Evolutionary conservation across 768 basidiomycete genomes (phyloP), one percentile per base, ranked within the genome.

Genomic region (Suillus paluster): DNA sequence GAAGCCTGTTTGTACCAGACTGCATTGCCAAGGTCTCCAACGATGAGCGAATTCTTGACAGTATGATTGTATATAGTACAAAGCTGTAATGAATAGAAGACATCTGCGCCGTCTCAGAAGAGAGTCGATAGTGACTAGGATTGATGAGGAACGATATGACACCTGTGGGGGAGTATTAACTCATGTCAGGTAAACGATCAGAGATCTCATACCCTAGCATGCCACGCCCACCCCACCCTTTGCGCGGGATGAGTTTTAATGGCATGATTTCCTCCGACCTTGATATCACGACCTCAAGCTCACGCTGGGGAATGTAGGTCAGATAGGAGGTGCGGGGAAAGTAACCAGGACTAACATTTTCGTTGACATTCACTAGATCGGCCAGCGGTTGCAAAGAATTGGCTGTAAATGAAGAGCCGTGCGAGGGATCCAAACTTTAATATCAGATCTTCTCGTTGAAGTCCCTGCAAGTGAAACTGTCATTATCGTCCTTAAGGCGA

Each of bases 171-270:
- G 23, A 33, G 27, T 50, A 30, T 61, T 66, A 62, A 53, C 38
- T 27, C 36, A 41, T 62, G 21, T n/a, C 36, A 11, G 11, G 25
- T 9, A 11, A 59, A 53, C 41, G 42, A 50, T 15, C 52, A 3
- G 9, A 46, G 23, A 46, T 49, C n/a, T 48, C 86, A 68, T 64
- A 93, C 90, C 95, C 95, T 46, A 97, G 78, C 72, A 90, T 80
- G 10, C 95, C 95, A 62, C 92, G 80, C 11, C 95, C 95, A 64
- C 93, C 94, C 95, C 95, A 97, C 8, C 88, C 88, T 60, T 81
- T 84, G 55, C 85, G 75, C 7, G 94, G 93, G 4, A 79, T 88
- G 46, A 95, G 77, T n/a, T 74, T 81, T 61, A 94, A 68, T 21
- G 77, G 78, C 15, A 85, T 66, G 8, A 68, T 71, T 64, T 83